Percentiles rank a stretch among this genome's conserved stretches.
Evolutionary conservation across 1,284 basidiomycete genomes (phyloP).

Genomic region (Cystobasidium sp.): DNA sequence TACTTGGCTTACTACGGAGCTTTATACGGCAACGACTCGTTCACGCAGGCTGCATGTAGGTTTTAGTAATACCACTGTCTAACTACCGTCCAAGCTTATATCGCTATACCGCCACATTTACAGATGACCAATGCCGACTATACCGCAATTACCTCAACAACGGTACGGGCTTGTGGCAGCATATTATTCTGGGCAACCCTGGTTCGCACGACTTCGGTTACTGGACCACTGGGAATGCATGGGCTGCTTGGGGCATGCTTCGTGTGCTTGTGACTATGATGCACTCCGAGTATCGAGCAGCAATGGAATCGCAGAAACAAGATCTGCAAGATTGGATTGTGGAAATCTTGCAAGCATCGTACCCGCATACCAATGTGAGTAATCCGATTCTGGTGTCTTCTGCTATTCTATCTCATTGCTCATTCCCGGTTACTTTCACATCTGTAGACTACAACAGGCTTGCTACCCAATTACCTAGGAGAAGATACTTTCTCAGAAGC

Average conservation of each 20-base stretch:
- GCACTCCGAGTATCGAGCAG: slow-evolving; percentile 63
- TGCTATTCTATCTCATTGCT: background rate
- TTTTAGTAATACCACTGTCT: background rate
- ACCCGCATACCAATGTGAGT: slow-evolving; percentile 26
- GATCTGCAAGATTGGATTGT: slow-evolving; percentile 58
- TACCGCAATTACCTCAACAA: slow-evolving; percentile 66
- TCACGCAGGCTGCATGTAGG: slow-evolving; percentile 66
- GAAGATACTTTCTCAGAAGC: slow-evolving; percentile 72
- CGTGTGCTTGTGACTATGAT: slow-evolving; percentile 75
- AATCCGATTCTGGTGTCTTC: background rate
- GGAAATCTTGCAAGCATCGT: slow-evolving; percentile 66
- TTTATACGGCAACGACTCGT: slow-evolving; percentile 68
- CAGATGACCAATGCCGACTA: slow-evolving; percentile 74
- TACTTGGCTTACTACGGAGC: slow-evolving; percentile 89
- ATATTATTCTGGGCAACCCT: slow-evolving; percentile 65
- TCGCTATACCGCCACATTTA: background rate
- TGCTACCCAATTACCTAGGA: slow-evolving; percentile 74
- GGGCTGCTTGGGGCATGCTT: slow-evolving; percentile 82
- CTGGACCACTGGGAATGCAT: slow-evolving; percentile 69
- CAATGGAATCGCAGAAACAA: slow-evolving; percentile 64
- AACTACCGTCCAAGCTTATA: background rate
- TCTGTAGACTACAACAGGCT: slow-evolving; percentile 56
- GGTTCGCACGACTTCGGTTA: slow-evolving; percentile 43
- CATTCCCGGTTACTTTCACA: background rate
- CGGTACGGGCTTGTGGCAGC: slow-evolving; percentile 68